Base-by-base conservation (phyloP, 78 protist species). In the Corallochytrium limacisporum region DNA sequence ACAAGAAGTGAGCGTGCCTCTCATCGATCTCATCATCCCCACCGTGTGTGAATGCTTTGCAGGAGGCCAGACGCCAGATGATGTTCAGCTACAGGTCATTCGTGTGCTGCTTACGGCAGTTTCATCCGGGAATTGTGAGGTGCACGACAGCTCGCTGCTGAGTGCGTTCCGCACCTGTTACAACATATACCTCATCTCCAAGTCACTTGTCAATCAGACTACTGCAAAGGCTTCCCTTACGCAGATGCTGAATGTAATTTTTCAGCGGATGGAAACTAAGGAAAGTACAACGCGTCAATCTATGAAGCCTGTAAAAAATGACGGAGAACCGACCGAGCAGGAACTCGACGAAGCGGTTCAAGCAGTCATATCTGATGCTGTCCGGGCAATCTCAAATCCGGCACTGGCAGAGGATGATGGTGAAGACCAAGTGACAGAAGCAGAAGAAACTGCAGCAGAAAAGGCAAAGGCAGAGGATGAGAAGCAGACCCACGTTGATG, bases 141-240 rank as follows among this genome's bases (percentile, higher is more conserved):
- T 75, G 22, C 87, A 82, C 70, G 87, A 66, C 5, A 15, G 53
- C 10, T 43, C 74, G 22, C 82, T 82, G 35, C 67, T 76, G 28
- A 65, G 53, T 26, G 81, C 68, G 31, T 62, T 83, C 13, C 61
- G 77, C 35, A 83, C 83, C 6, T 56, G 75, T 50, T 78, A 69
- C 62, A 57, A 83, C 73, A 69, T 83, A 28, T 63, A 57, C 62
- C 40, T 72, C 39, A 12, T 31, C n/a, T 35, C 42, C 31, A 31
- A 31, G 20, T 50, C 33, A 13, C 3, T 18, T 5, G 39, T 54
- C 40, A 76, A 66, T 39, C 83, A 69, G 4, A 65, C 62, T 13
- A 69, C 84, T 2, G 82, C 84, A 26, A 49, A 56, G 44, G 82
- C 75, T 22, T 37, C 84, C 22, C 77, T 83, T 15, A 62, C 62